Conservation (phyloP, 345 rosid species). For the Hypericum androsaemum region DNA sequence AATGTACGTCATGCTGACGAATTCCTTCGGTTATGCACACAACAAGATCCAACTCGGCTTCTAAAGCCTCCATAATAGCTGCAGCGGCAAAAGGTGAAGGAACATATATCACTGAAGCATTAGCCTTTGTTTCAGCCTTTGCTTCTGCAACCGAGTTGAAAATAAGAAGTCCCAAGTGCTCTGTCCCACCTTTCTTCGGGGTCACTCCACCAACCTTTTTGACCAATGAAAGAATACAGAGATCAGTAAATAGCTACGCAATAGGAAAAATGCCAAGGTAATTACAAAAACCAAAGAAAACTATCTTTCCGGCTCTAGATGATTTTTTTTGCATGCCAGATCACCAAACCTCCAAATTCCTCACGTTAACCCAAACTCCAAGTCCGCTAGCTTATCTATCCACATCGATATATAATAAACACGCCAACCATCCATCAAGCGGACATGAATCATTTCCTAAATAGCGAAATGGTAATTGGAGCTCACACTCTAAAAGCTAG, state of each 20-base stretch:
- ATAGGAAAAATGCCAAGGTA: not conserved
- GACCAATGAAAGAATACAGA: not conserved
- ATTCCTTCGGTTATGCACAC: slow-evolving; percentile 96
- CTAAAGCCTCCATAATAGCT: slow-evolving; percentile 89
- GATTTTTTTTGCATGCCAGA: no score
- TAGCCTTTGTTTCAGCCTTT: slow-evolving; percentile 84
- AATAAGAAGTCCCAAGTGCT: slow-evolving; percentile 91
- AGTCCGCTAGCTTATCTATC: no score
- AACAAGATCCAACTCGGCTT: slow-evolving; percentile 81
- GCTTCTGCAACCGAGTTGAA: slow-evolving; percentile 94
- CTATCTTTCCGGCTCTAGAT: no score
- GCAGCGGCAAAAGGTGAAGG: slow-evolving; percentile 98
- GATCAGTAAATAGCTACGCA: not conserved
- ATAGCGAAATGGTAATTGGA: no score
- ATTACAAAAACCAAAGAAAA: not conserved
- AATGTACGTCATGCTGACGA: slow-evolving; percentile 81
- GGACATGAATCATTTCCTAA: no score
- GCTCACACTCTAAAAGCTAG: no score
- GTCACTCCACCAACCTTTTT: slow-evolving; percentile 92
- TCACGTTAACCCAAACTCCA: no score
- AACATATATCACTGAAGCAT: slow-evolving; percentile 89
- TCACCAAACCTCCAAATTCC: no score
- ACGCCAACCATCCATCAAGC: no score
- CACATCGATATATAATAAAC: no score
- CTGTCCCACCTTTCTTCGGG: slow-evolving; percentile 96